These are phyloP conservation scores for Sphenostylis stenocarpa DNA, from an alignment of 306 rosid species.

Conservation along the genomic window DNA sequence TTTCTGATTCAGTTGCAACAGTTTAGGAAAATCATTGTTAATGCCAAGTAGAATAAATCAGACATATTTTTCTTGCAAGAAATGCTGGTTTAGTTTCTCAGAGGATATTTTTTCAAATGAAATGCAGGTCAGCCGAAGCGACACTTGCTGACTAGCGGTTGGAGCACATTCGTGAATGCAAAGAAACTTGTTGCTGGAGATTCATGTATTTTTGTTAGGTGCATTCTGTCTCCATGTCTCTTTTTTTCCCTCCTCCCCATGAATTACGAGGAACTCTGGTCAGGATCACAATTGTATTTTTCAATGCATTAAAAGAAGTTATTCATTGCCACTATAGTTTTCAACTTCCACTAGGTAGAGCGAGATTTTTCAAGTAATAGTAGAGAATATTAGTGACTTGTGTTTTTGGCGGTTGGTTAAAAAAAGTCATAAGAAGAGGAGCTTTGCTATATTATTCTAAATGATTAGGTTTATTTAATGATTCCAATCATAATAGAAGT, in stretches of 20 bases:
- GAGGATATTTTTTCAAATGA: conserved; percentile 20
- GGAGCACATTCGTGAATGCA: conserved; percentile 66
- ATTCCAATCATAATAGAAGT: neutral
- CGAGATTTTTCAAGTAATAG: neutral
- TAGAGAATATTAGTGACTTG: neutral
- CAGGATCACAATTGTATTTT: neutral
- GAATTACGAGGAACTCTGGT: neutral
- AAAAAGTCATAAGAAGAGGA: neutral
- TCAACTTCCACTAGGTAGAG: conserved; percentile 12
- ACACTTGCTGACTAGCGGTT: conserved; percentile 75
- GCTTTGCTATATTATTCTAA: conserved; percentile 1
- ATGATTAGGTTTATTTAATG: neutral
- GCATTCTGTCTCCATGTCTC: conserved; percentile 17
- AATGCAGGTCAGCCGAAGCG: conserved; percentile 69
- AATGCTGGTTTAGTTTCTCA: neutral
- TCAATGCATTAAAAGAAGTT: neutral
- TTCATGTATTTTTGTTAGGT: conserved; percentile 65
- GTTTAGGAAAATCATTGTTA: neutral
- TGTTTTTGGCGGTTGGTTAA: neutral
- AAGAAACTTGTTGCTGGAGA: conserved; percentile 74
- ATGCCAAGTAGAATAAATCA: neutral
- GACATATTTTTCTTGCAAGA: neutral
- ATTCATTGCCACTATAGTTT: neutral
- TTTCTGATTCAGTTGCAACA: conserved; percentile 1
- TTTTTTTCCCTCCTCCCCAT: neutral